Percentiles rank a stretch among this genome's conserved stretches.
Evolutionary conservation across 768 basidiomycete species (phyloP).

Genomic region (Tricholoma sp.): DNA sequence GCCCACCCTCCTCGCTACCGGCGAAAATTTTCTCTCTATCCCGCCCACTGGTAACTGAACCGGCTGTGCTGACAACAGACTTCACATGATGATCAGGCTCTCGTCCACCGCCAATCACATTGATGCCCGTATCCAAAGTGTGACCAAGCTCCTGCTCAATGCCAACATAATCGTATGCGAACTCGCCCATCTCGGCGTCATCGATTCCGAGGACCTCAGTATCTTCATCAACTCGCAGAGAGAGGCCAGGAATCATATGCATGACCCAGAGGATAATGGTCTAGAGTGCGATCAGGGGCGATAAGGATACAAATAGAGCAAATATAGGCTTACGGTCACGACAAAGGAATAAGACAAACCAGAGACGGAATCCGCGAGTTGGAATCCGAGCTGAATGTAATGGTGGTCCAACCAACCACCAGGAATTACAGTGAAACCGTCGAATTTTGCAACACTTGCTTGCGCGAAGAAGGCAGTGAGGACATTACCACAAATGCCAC

Average conservation of each 20-base stretch:
- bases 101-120: slow-evolving; percentile 18
- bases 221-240: slow-evolving; percentile 62
- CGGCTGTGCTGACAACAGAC: slow-evolving; percentile 1
- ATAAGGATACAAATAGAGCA: neutral
- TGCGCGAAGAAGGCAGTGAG: slow-evolving; percentile 90
- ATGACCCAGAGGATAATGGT: slow-evolving; percentile 83
- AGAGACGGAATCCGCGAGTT: slow-evolving; percentile 69
- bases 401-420: slow-evolving; percentile 90
- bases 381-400: slow-evolving; percentile 79
- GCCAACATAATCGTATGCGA: slow-evolving; percentile 82
- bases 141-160: slow-evolving; percentile 56
- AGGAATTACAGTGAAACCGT: slow-evolving; percentile 58
- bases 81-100: slow-evolving; percentile 24
- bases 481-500: slow-evolving; percentile 77
- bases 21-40: neutral
- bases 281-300: slow-evolving; percentile 24
- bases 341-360: slow-evolving; percentile 69
- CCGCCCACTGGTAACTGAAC: neutral
- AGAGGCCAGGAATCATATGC: slow-evolving; percentile 79
- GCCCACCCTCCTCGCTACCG: no score
- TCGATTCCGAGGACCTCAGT: slow-evolving; percentile 82
- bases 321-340: slow-evolving; percentile 52
- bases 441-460: slow-evolving; percentile 68
- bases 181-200: slow-evolving; percentile 87
- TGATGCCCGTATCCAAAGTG: slow-evolving; percentile 15